These are phyloP conservation scores for Citrus mangshanensis DNA, from an alignment of 345 rosid species.

Conservation along the genomic window DNA sequence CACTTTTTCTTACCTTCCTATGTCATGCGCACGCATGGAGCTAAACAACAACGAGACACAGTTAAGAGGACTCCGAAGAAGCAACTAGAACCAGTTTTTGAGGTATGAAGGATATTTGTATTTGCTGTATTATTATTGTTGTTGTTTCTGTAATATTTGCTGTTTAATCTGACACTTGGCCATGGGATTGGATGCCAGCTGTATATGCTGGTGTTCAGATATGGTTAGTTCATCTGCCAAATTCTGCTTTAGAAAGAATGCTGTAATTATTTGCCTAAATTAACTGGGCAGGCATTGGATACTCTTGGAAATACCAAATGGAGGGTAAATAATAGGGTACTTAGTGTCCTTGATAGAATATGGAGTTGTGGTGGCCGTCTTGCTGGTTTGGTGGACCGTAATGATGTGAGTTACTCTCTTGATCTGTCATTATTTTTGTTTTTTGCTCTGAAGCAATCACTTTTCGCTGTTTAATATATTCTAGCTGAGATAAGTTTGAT, in stretches of 20 bases:
- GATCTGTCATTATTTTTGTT: neutral
- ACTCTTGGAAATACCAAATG: constrained; percentile 79
- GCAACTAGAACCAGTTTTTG: constrained; percentile 74
- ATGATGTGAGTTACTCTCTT: constrained; percentile 54
- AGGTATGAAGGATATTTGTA: constrained; percentile 46
- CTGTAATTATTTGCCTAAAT: constrained; percentile 10
- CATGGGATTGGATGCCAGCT: neutral
- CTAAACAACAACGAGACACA: constrained; percentile 77
- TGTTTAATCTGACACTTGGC: constrained; percentile 5
- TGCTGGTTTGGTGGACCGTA: constrained; percentile 68
- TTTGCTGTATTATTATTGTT: neutral
- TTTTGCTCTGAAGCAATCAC: neutral
- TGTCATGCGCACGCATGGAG: constrained; percentile 91
- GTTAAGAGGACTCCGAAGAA: constrained; percentile 54
- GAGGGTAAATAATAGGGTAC: constrained; percentile 73
- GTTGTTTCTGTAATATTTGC: neutral
- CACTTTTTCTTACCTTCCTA: constrained; percentile 77
- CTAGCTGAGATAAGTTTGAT: neutral
- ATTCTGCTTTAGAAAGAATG: neutral
- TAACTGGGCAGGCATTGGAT: constrained; percentile 60
- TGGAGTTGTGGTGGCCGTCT: constrained; percentile 73
- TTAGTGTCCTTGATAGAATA: constrained; percentile 62
- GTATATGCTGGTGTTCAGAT: neutral
- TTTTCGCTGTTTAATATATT: neutral
- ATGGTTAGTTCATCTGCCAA: neutral